phyloP scores from a whole-genome alignment of 495 filamentous ascomycete genomes.

The Hypomontagnella monticulosa region DNA sequence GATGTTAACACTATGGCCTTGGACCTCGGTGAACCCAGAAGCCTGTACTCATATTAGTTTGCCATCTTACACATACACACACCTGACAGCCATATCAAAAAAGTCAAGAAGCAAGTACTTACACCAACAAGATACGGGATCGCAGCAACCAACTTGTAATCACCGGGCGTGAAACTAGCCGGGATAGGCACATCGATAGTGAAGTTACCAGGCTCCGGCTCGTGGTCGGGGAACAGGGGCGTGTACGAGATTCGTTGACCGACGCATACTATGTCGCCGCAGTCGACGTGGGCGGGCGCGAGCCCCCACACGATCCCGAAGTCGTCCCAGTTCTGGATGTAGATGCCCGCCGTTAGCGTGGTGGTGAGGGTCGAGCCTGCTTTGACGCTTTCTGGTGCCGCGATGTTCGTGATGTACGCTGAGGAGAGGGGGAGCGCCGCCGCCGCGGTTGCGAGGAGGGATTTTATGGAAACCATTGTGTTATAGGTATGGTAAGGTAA shows the following conservation, averaged over 20 bases:
- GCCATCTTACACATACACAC: too few relatives aligned
- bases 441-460: slow-evolving; percentile 30
- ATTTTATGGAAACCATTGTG: slow-evolving; percentile 38
- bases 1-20: slow-evolving; percentile 36
- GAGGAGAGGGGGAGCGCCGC: slow-evolving; percentile 24
- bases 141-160: slow-evolving; percentile 61
- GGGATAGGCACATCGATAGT: slow-evolving; percentile 57
- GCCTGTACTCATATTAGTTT: slow-evolving; percentile 25
- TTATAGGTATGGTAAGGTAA: slow-evolving; percentile 4
- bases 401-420: slow-evolving; percentile 26
- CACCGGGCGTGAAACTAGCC: slow-evolving; percentile 51
- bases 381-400: slow-evolving; percentile 11
- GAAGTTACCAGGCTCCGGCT: slow-evolving; percentile 38
- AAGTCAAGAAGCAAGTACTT: slow-evolving; percentile 4
- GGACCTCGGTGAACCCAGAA: slow-evolving; percentile 32
- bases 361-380: slow-evolving; percentile 29
- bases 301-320: slow-evolving; percentile 46
- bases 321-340: slow-evolving; percentile 49
- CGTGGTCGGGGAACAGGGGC: slow-evolving; percentile 37
- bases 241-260: slow-evolving; percentile 42
- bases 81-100: not conserved
- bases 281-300: slow-evolving; percentile 8
- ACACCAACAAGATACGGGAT: slow-evolving; percentile 46
- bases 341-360: slow-evolving; percentile 36
- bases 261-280: slow-evolving; percentile 33